Percentiles rank a stretch among this genome's conserved stretches.
Conservation (phyloP, 495 filamentous ascomycete genomes). For the Lasiosphaeria miniovina region DNA sequence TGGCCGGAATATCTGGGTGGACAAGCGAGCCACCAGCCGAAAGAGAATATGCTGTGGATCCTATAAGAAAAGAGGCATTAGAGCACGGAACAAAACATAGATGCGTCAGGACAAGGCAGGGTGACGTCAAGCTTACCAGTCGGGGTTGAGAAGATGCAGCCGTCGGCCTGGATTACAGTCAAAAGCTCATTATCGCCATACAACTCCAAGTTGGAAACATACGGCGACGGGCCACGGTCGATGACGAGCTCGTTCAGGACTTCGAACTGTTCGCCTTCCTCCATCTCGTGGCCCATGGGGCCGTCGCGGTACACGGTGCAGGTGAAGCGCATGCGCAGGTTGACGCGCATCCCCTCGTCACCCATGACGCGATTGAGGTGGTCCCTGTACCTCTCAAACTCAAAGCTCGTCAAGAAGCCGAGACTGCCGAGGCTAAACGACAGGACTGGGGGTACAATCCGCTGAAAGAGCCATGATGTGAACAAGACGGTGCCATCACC, state of each 20-base stretch:
- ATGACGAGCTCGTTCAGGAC: conserved; percentile 97
- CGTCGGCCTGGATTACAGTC: conserved; percentile 93
- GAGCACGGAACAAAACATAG: conserved; percentile 4
- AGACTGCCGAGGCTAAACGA: conserved; percentile 86
- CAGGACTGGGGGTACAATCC: conserved; percentile 83
- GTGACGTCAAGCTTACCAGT: conserved; percentile 56
- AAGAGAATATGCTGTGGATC: conserved; percentile 92
- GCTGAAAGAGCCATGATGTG: conserved; percentile 92
- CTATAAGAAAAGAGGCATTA: conserved; percentile 30
- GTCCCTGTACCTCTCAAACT: conserved; percentile 77
- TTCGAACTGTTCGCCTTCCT: conserved; percentile 84
- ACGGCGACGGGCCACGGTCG: conserved; percentile 93
- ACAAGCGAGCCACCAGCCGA: conserved; percentile 94
- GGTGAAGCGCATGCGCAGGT: conserved; percentile 95
- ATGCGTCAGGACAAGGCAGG: neutral
- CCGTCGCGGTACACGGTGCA: conserved; percentile 81
- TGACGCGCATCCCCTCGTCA: conserved; percentile 89
- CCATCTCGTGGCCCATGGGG: conserved; percentile 49
- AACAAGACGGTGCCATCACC: conserved; percentile 91
- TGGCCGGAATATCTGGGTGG: conserved; percentile 94
- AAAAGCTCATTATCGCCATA: conserved; percentile 91
- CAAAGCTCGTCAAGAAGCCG: conserved; percentile 90
- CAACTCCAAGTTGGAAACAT: conserved; percentile 91
- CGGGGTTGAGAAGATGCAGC: conserved; percentile 94
- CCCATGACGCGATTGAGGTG: conserved; percentile 85